Conservation (phyloP, 1,139 yeast genomes). For the Hyphopichia wangnamkhiaoensis region DNA sequence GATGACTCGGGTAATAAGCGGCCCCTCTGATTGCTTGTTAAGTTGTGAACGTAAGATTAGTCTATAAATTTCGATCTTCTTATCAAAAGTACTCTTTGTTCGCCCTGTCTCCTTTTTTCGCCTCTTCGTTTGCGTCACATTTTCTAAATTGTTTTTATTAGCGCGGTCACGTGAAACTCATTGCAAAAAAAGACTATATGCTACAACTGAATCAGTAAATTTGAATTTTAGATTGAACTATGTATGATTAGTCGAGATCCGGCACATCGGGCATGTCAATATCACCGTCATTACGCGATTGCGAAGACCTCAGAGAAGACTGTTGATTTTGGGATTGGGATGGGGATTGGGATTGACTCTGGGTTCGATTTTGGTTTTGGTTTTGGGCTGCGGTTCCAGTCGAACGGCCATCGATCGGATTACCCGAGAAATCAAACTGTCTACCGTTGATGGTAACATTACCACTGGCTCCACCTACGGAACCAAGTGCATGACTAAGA, state of each 20-base stretch:
- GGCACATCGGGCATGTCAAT: slow-evolving; percentile 18
- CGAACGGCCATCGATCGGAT: neutral
- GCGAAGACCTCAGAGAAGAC: neutral
- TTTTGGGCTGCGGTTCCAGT: slow-evolving; percentile 3
- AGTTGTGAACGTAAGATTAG: no score
- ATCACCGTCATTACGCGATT: slow-evolving; percentile 12
- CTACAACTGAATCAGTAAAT: no score
- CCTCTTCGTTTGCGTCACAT: no score
- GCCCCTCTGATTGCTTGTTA: no score
- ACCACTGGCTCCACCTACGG: slow-evolving; percentile 1
- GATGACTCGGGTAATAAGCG: no score
- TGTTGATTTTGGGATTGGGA: neutral
- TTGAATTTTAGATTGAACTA: neutral
- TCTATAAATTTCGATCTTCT: neutral
- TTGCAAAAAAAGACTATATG: no score
- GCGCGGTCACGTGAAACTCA: neutral
- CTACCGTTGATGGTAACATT: slow-evolving; percentile 3
- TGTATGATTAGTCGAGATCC: slow-evolving; percentile 15
- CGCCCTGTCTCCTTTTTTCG: neutral
- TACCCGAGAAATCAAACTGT: slow-evolving; percentile 1
- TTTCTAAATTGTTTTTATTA: no score
- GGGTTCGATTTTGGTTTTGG: neutral
- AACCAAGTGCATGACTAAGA: slow-evolving; percentile 2
- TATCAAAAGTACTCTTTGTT: neutral
- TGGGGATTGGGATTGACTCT: no score